These are phyloP conservation scores for Phytophthora foliorum DNA, from an alignment of 352 stramenopile genomes.

Conservation along the genomic window DNA sequence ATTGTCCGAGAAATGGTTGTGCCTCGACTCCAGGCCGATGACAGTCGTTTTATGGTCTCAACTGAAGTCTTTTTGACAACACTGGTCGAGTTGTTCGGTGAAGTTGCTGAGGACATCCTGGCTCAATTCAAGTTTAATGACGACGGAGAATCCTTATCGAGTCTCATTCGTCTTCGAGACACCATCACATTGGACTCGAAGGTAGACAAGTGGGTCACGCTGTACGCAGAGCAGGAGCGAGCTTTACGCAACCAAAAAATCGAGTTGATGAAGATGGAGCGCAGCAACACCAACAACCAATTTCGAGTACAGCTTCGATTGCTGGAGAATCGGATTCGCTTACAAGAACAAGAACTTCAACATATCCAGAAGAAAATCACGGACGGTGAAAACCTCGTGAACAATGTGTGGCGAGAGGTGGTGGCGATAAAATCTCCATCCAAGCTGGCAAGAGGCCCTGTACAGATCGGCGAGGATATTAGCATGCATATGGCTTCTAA, in stretches of 20 bases:
- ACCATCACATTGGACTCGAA: slow-evolving; percentile 73
- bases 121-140: slow-evolving; percentile 88
- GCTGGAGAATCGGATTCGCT: slow-evolving; percentile 61
- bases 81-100: slow-evolving; percentile 58
- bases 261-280: slow-evolving; percentile 69
- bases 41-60: slow-evolving; percentile 38
- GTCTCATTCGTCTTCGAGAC: slow-evolving; percentile 71
- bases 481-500: slow-evolving; percentile 20
- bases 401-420: slow-evolving; percentile 71
- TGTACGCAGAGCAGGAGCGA: slow-evolving; percentile 63
- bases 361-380: slow-evolving; percentile 68
- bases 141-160: slow-evolving; percentile 77
- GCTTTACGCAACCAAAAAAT: slow-evolving; percentile 66
- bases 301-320: slow-evolving; percentile 68
- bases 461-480: neutral
- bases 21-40: slow-evolving; percentile 9
- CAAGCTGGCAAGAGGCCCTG: slow-evolving; percentile 6
- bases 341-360: slow-evolving; percentile 71
- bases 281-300: slow-evolving; percentile 55
- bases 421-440: slow-evolving; percentile 32
- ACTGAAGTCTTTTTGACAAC: slow-evolving; percentile 56
- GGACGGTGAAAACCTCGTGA: slow-evolving; percentile 55
- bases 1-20: slow-evolving; percentile 38
- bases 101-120: slow-evolving; percentile 76
- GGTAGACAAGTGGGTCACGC: slow-evolving; percentile 50